These are phyloP conservation scores for Plasmodium gonderi DNA, from an alignment of 169 alveolate genomes.

Conservation along the genomic window DNA sequence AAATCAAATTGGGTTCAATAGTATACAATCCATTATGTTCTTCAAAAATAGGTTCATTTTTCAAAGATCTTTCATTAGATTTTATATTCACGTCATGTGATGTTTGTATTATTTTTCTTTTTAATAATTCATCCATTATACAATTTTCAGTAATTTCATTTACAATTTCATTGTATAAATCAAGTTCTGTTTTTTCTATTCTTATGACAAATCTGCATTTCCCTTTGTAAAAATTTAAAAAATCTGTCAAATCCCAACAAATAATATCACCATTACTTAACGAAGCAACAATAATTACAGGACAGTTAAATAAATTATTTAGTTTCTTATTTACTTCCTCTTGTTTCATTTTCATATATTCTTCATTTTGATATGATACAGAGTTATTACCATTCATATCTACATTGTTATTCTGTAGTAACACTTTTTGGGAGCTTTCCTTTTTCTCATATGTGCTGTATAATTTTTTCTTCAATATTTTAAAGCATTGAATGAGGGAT, in stretches of 20 bases:
- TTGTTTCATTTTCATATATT: conserved; percentile 35
- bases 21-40: conserved; percentile 11
- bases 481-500: conserved; percentile 42
- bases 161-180: conserved; percentile 43
- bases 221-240: conserved; percentile 34
- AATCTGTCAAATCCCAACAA: conserved; percentile 74
- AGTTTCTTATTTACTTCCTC: conserved; percentile 19
- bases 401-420: background rate
- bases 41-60: background rate
- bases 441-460: conserved; percentile 33
- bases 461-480: conserved; percentile 43
- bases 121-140: conserved; percentile 34
- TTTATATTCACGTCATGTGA: conserved; percentile 35
- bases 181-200: conserved; percentile 68
- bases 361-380: background rate
- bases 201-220: conserved; percentile 53
- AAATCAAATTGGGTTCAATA: conserved; percentile 15
- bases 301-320: conserved; percentile 36
- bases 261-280: conserved; percentile 59
- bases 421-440: background rate
- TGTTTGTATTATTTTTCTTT: conserved; percentile 1
- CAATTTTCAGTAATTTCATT: conserved; percentile 67
- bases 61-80: background rate
- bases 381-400: background rate
- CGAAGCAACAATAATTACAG: conserved; percentile 43